Conservation (phyloP, 257 asterid genomes). For the Osmanthus fragrans region DNA sequence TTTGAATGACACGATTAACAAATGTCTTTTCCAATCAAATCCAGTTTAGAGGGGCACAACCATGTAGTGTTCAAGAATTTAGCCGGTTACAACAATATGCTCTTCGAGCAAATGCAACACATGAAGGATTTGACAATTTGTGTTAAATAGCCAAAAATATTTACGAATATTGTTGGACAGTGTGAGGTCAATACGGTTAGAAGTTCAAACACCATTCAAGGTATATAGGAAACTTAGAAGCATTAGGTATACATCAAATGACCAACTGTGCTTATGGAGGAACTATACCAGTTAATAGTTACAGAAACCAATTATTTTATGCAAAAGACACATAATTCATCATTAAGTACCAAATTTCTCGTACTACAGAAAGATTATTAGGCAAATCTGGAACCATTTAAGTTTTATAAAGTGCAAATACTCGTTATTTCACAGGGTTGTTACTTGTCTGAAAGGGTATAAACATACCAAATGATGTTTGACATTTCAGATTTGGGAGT, state of each 20-base stretch:
- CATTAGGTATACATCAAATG: background rate
- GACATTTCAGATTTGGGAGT: conserved; percentile 21
- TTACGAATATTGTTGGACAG: background rate
- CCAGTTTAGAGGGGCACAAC: background rate
- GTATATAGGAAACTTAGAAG: background rate
- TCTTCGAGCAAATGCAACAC: background rate
- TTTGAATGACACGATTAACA: background rate
- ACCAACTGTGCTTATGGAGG: background rate
- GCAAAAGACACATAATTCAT: background rate
- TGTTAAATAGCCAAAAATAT: background rate
- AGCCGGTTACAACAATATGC: background rate
- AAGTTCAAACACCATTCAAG: conserved; percentile 13
- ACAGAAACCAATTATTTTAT: background rate
- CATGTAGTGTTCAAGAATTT: background rate
- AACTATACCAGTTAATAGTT: background rate
- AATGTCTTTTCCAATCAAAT: background rate
- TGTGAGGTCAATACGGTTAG: background rate
- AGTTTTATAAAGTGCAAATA: background rate
- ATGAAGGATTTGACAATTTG: background rate
- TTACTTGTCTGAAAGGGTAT: background rate
- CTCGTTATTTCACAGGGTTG: background rate
- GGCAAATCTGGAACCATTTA: background rate
- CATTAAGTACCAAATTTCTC: background rate
- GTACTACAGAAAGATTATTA: background rate
- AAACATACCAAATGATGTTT: conserved; percentile 46